Percentiles rank a stretch among this genome's conserved stretches.
Evolutionary conservation across 2,329 filamentous ascomycete species (phyloP).

Genomic region (Aspergillus nomiae): DNA sequence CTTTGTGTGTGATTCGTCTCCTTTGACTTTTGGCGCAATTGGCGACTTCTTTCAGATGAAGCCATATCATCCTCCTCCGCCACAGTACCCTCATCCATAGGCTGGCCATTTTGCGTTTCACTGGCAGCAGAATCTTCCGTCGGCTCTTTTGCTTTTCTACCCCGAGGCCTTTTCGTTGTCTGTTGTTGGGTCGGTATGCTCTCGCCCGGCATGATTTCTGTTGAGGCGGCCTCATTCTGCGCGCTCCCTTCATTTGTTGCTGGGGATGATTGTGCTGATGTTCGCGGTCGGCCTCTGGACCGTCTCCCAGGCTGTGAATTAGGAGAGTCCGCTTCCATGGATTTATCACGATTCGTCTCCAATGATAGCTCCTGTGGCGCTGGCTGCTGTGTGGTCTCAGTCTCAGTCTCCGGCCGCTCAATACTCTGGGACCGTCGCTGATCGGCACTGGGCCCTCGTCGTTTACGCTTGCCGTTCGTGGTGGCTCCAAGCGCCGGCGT

Average conservation of each 20-base stretch:
- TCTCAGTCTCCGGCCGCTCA: background rate
- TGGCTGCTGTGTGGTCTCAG: background rate
- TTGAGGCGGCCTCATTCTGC: background rate
- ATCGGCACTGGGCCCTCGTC: conserved; percentile 4
- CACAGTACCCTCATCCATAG: conserved; percentile 1
- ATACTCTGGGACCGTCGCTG: conserved; percentile 3
- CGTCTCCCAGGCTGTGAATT: conserved; percentile 5
- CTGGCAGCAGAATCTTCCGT: conserved; percentile 1
- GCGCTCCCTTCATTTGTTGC: background rate
- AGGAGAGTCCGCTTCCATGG: background rate
- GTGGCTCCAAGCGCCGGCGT: conserved; percentile 10
- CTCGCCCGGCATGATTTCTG: conserved; percentile 3
- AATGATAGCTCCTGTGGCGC: background rate
- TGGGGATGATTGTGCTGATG: conserved; percentile 4
- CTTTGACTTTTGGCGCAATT: conserved; percentile 9
- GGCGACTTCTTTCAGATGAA: background rate
- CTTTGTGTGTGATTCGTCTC: conserved; percentile 14
- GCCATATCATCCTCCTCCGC: conserved; percentile 4
- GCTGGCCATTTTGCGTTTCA: conserved; percentile 2
- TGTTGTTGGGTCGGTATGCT: background rate
- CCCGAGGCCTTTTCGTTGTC: conserved; percentile 8
- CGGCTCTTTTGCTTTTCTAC: conserved; percentile 13
- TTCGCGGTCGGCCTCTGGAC: conserved; percentile 9
- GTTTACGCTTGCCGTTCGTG: conserved; percentile 11
- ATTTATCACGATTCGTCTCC: conserved; percentile 1